A percentile compares a stretch with the other conserved stretches of the same genome.
phyloP scores from a whole-genome alignment of 345 rosid genomes.

The Eucalyptus erythrocorys region DNA sequence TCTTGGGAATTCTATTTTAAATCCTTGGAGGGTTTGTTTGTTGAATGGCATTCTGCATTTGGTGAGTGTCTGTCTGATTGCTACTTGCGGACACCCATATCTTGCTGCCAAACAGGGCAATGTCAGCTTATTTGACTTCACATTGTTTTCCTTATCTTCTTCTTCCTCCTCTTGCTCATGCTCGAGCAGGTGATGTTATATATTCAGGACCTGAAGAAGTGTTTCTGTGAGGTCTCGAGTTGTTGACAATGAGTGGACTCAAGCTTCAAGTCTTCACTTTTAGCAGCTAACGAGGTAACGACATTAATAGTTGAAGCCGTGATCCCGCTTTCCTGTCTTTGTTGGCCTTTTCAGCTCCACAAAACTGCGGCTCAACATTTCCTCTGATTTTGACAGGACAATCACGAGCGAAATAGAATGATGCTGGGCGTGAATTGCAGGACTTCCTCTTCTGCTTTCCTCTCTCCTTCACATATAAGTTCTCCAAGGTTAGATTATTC shows the following conservation, averaged over 20 bases:
- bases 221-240: background rate
- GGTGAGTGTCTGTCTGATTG: constrained; percentile 6
- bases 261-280: background rate
- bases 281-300: constrained; percentile 2
- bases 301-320: background rate
- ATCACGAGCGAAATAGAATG: background rate
- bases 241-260: background rate
- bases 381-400: background rate
- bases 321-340: background rate
- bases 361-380: background rate
- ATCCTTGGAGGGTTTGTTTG: background rate
- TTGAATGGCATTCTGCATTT: background rate
- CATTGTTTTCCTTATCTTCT: background rate
- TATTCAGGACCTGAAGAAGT: background rate
- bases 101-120: background rate
- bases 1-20: background rate
- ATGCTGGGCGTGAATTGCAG: constrained; percentile 37
- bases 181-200: background rate
- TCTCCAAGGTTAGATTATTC: constrained; percentile 17
- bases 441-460: constrained; percentile 27
- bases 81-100: background rate
- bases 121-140: constrained; percentile 9
- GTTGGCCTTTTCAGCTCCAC: background rate
- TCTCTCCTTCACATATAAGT: constrained; percentile 19
- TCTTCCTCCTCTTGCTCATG: background rate